Evolutionary conservation across 139 green algal genomes (phyloP), one percentile per base, ranked within the genome.

Genomic region (Choricystis sp.): DNA sequence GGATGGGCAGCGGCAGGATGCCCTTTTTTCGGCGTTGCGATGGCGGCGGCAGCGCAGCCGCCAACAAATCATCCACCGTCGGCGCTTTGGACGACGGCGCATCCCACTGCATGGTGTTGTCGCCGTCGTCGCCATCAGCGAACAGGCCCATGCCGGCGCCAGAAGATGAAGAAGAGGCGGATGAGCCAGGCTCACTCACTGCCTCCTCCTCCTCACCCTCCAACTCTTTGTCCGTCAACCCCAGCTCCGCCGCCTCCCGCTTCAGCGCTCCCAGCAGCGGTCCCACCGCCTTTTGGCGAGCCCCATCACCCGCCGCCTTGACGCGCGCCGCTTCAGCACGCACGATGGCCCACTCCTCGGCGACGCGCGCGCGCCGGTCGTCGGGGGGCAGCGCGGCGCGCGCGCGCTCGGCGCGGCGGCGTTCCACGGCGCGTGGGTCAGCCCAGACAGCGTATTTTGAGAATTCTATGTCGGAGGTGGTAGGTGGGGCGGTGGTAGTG

Each of bases 391-490:
- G 56, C 26, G 29, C 26, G 25, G 66, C 60, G 19, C 75, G 65
- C 27, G 24, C 20, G n/a, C 70, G 72, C 63, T 83, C 73, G 2
- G 69, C 68, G 26, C 66, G 66, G 21, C 71, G 60, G 27, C 70
- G 40, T 63, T 81, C 73, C 19, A 90, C 74, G 69, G 92, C 85
- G 19, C 75, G 60, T 1, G 80, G 79, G 61, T 94, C 87, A 1
- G 72, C 84, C 82, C 82, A 94, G 60, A 94, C 3, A n/a, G n/a
- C n/a, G n/a, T n/a, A n/a, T 75, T 95, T 82, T 83, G 82, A 94
- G 67, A 91, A 81, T 31, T 91, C 86, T 20, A 85, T 73, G 49
- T 52, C 60, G 40, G 27, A 57, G 57, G 26, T 22, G 59, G 24
- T 21, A 9, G 40, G 40, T 9, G 40, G 16, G 40, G 40, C 40